Percentiles rank a stretch among this genome's conserved stretches.
These are phyloP conservation scores for Staphylotrichum longicolle DNA, from an alignment of 495 filamentous ascomycete genomes.

Conservation along the genomic window DNA sequence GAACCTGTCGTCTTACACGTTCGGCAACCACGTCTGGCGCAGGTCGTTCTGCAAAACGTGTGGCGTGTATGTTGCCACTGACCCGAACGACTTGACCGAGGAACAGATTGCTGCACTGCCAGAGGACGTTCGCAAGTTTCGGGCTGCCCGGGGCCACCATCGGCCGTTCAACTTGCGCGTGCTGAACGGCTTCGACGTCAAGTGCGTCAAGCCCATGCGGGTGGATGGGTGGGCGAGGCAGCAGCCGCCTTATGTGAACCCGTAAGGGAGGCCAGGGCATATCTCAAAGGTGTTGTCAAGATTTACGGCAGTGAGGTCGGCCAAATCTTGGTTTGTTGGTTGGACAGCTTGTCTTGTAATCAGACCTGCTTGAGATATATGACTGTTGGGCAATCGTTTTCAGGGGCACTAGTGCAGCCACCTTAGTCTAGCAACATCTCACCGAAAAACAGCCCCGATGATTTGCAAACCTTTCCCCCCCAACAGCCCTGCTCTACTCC, in stretches of 20 bases:
- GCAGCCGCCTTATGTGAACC: conserved; percentile 37
- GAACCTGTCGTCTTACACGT: conserved; percentile 38
- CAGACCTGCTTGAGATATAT: too few relatives aligned
- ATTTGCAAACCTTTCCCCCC: too few relatives aligned
- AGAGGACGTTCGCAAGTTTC: conserved; percentile 20
- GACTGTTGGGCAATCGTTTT: too few relatives aligned
- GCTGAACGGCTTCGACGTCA: conserved; percentile 35
- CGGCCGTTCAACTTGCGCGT: conserved; percentile 36
- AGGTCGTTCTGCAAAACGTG: conserved; percentile 49
- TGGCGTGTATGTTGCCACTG: conserved; percentile 36
- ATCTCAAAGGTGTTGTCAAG: not conserved
- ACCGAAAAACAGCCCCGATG: too few relatives aligned
- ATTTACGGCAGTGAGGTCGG: too few relatives aligned
- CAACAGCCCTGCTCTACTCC: conserved; percentile 19
- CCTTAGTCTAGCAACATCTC: too few relatives aligned
- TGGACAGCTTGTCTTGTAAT: too few relatives aligned
- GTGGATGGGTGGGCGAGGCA: conserved; percentile 28
- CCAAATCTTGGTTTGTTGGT: too few relatives aligned
- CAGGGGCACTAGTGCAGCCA: too few relatives aligned
- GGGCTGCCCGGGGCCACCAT: not conserved
- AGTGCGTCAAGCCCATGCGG: conserved; percentile 24
- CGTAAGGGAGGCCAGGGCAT: conserved; percentile 19
- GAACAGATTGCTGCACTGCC: conserved; percentile 26
- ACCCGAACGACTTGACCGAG: conserved; percentile 25
- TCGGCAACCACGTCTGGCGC: conserved; percentile 26